Evolutionary conservation across 2,329 filamentous ascomycete species (phyloP).

Genomic region (Fusarium virguliforme): DNA sequence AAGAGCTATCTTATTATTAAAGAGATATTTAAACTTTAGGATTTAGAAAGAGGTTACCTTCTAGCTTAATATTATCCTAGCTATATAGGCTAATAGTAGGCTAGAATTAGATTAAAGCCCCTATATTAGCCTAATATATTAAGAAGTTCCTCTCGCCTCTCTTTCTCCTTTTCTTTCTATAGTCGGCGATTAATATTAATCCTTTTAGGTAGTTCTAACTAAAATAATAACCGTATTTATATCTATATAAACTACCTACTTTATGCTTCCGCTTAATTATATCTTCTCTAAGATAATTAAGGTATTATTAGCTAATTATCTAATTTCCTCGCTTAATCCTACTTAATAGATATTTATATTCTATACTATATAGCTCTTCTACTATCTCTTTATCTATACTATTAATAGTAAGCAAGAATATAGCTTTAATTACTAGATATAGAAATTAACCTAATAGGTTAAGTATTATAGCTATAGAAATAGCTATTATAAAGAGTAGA

Average conservation of each 20-base stretch:
- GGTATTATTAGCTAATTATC: background rate
- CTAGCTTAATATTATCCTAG: too few relatives aligned
- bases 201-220: background rate
- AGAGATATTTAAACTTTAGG: background rate
- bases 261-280: background rate
- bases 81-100: background rate
- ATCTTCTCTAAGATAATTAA: background rate
- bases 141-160: background rate
- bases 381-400: background rate
- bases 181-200: background rate
- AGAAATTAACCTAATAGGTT: too few relatives aligned
- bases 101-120: background rate
- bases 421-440: slow-evolving; percentile 1
- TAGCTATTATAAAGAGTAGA: background rate
- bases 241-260: background rate
- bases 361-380: slow-evolving; percentile 10
- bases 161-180: background rate
- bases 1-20: background rate
- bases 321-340: background rate
- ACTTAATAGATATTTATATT: background rate
- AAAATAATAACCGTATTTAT: background rate
- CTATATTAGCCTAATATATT: too few relatives aligned
- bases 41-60: slow-evolving; percentile 15
- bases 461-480: background rate
- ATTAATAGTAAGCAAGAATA: background rate